Evolutionary conservation across 345 rosid species (phyloP).

Genomic region (Brassica rapa): DNA sequence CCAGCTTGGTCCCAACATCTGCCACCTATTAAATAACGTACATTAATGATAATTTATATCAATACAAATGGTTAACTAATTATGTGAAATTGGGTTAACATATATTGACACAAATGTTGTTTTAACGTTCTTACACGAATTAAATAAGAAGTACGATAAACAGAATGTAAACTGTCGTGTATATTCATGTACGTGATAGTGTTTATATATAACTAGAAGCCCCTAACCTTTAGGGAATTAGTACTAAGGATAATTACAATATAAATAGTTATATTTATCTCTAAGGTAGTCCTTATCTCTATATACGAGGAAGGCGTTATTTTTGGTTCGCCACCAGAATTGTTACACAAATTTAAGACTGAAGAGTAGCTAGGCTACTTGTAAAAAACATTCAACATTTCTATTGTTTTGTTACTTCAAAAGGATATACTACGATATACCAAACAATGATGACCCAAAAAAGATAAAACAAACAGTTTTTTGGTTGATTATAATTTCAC

Average conservation of each 20-base stretch:
- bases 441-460: neutral
- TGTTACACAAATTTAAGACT: neutral
- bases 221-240: too few species aligned
- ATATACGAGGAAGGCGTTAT: neutral
- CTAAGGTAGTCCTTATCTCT: too few species aligned
- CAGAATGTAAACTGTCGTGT: too few species aligned
- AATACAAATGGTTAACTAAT: neutral
- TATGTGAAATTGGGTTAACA: neutral
- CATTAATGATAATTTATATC: neutral
- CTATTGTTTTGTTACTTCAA: neutral
- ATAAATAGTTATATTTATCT: too few species aligned
- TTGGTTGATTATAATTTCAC: neutral
- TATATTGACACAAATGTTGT: neutral
- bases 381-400: neutral
- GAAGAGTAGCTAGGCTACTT: neutral
- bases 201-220: too few species aligned
- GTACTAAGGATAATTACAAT: too few species aligned
- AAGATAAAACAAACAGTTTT: neutral
- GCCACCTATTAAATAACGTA: conserved; percentile 51
- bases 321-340: neutral
- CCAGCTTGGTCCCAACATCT: conserved; percentile 55
- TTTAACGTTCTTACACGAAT: neutral
- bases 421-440: neutral
- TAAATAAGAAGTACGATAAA: neutral
- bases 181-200: too few species aligned